Evolutionary conservation across 2,329 filamentous ascomycete genomes (phyloP).

Genomic region (Neofusicoccum sp.): DNA sequence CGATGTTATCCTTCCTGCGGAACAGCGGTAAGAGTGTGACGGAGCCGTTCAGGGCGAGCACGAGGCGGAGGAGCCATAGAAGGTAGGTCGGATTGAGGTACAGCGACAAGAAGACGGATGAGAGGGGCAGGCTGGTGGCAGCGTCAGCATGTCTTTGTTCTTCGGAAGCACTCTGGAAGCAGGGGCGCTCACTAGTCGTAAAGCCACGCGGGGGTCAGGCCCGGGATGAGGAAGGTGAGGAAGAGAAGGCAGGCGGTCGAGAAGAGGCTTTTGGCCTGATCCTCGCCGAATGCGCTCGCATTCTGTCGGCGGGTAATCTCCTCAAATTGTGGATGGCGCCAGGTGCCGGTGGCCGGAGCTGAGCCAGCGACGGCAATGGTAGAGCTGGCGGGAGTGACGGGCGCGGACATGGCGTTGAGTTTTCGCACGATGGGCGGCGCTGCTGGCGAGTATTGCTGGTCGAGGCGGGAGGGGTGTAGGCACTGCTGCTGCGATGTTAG

Average conservation of each 20-base stretch:
- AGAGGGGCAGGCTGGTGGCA: conserved; percentile 34
- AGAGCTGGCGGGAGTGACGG: conserved; percentile 14
- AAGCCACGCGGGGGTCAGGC: conserved; percentile 21
- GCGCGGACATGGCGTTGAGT: conserved; percentile 16
- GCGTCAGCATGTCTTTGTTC: conserved; percentile 22
- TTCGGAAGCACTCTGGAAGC: neutral
- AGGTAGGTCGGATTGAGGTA: conserved; percentile 38
- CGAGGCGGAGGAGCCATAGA: conserved; percentile 52
- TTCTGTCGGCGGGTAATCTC: conserved; percentile 83
- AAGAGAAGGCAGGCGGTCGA: conserved; percentile 63
- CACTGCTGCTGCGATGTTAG: conserved; percentile 1
- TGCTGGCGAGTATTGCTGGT: neutral
- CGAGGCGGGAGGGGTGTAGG: too few species aligned
- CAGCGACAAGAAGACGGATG: conserved; percentile 37
- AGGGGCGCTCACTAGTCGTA: neutral
- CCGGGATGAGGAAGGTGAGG: conserved; percentile 46
- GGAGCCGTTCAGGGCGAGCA: conserved; percentile 62
- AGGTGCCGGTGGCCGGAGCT: conserved; percentile 63
- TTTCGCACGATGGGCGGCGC: neutral
- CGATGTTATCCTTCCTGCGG: conserved; percentile 69
- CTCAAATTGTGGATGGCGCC: conserved; percentile 84
- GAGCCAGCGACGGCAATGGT: conserved; percentile 11
- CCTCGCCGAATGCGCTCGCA: conserved; percentile 73
- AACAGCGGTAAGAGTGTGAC: conserved; percentile 71
- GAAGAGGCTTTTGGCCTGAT: conserved; percentile 68